Conservation (phyloP, 2,329 filamentous ascomycete genomes). For the Fusarium clavum region DNA sequence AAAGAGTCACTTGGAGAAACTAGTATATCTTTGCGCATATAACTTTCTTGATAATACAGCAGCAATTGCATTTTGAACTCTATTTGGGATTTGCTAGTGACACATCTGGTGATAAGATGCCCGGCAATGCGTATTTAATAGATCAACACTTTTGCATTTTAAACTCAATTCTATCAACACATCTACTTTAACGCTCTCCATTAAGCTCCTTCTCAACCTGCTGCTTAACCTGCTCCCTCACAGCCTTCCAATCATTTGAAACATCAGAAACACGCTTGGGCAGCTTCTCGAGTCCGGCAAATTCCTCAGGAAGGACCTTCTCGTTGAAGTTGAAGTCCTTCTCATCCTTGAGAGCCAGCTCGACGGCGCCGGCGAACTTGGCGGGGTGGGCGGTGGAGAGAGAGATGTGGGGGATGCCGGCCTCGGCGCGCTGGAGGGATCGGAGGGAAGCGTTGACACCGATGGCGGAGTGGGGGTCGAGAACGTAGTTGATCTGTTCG, state of each 20-base stretch:
- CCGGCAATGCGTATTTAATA: too few relatives aligned
- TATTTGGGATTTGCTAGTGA: too few relatives aligned
- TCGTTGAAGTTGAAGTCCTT: constrained; percentile 79
- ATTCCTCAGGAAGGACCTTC: constrained; percentile 83
- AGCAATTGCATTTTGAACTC: too few relatives aligned
- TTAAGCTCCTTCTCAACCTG: constrained; percentile 76
- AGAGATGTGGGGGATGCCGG: constrained; percentile 75
- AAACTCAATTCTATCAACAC: constrained; percentile 1
- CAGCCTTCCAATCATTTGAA: constrained; percentile 77
- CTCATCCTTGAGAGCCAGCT: constrained; percentile 77
- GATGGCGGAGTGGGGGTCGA: constrained; percentile 93
- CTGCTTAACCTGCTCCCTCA: constrained; percentile 79
- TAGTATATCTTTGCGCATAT: not conserved
- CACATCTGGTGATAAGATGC: too few relatives aligned
- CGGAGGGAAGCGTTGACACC: constrained; percentile 81
- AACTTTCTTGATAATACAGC: not conserved
- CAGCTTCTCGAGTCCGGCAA: constrained; percentile 80
- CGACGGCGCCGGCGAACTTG: constrained; percentile 90
- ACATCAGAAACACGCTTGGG: constrained; percentile 79
- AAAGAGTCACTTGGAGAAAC: not conserved
- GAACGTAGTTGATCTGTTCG: constrained; percentile 76
- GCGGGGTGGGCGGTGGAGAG: constrained; percentile 95
- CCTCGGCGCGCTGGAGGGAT: constrained; percentile 67
- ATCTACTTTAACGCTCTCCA: constrained; percentile 38
- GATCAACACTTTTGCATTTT: too few relatives aligned